Evolutionary conservation across 306 rosid genomes (phyloP), one percentile per base, ranked within the genome.

Genomic region (Cicer pinnatifidum): DNA sequence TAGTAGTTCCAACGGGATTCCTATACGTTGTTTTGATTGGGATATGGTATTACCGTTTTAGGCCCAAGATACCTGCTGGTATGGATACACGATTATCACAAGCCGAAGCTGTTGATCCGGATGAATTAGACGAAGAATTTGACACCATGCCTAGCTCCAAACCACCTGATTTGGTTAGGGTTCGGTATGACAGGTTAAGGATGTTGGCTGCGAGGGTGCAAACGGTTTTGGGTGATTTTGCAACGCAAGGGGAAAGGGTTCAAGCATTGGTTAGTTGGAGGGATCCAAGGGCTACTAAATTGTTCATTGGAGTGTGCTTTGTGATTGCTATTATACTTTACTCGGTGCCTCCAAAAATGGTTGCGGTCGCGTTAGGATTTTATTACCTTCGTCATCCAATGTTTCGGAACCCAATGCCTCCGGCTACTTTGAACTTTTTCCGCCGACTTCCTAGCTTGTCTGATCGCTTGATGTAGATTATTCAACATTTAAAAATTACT

Each of bases 191-290:
- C 46, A 81, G 95, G 83, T 77, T 94, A 17, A 75, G 99, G 45
- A 88, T 91, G 83, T 70, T 94, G 70, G 99, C 93, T 1, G 95
- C 92, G 17, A 66, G 99, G 68, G 91, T 89, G 15, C 99, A 94
- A 71, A 94, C 95, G 0, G 96, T 94, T 13, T 82, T 94, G 90
- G 99, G 99, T 8, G 91, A 91, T 83, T 89, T 94, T 81, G 99
- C 97, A 1, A 82, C 99, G 0, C 99, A 94, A 35, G 99, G 99
- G 0, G 99, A 94, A 60, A 80, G 99, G 82, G 78, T 89, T 19
- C 97, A 94, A 44, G 97, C 97, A 1, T 81, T 94, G 87, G 97
- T 94, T 23, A 78, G 85, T 67, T 85, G 98, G 98, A 89, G 97
- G 79, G 98, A 89, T 77, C 97, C 97, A 19, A 85, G 97, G 16